Conservation (phyloP, 2,329 filamentous ascomycete genomes). For the Lecanicillium sp. region DNA sequence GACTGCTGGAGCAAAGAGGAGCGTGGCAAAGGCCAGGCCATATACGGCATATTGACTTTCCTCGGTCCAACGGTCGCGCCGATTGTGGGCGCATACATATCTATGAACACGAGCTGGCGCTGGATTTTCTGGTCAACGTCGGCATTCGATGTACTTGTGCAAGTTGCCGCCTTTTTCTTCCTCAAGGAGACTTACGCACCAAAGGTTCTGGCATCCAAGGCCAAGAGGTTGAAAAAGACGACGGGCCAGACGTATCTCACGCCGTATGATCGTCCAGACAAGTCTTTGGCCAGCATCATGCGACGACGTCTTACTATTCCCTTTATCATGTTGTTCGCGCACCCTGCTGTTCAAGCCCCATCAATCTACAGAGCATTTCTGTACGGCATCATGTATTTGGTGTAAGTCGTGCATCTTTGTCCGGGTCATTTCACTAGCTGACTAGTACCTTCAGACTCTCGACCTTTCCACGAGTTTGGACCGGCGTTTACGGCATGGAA, state of each 20-base stretch:
- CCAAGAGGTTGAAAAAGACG: constrained; percentile 16
- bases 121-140: constrained; percentile 36
- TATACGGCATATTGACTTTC: constrained; percentile 32
- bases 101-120: constrained; percentile 29
- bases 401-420: constrained; percentile 18
- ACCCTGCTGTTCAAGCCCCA: constrained; percentile 41
- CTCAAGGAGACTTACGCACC: constrained; percentile 30
- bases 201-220: constrained; percentile 20
- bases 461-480: constrained; percentile 42
- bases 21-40: constrained; percentile 21
- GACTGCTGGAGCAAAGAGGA: constrained; percentile 39
- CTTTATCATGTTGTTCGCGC: constrained; percentile 38
- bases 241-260: constrained; percentile 21
- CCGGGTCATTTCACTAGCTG: not conserved
- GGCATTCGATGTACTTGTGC: constrained; percentile 26
- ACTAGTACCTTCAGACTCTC: constrained; percentile 27
- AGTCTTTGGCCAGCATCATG: constrained; percentile 16
- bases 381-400: constrained; percentile 46
- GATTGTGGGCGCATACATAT: constrained; percentile 32
- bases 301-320: constrained; percentile 32
- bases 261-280: constrained; percentile 18
- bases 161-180: constrained; percentile 26
- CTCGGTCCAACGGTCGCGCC: constrained; percentile 34
- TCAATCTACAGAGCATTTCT: constrained; percentile 39
- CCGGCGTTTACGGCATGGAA: constrained; percentile 36